Percentiles rank a stretch among this genome's conserved stretches.
Conservation (phyloP, 2,329 filamentous ascomycete genomes). For the Hypoxylon sp. region DNA sequence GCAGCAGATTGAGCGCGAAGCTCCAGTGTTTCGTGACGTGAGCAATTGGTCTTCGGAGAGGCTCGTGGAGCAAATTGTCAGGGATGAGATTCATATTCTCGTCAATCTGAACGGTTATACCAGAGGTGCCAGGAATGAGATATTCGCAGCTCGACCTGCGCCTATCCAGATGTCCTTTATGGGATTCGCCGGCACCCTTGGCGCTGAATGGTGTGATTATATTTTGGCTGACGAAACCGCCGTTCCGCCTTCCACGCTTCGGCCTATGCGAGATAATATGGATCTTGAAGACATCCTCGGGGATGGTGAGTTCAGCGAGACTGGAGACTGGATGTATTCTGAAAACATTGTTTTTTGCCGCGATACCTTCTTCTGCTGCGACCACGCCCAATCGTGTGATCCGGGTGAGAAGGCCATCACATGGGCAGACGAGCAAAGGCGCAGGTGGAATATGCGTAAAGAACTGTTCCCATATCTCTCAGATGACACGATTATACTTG, state of each 20-base stretch:
- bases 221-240: slow-evolving; percentile 91
- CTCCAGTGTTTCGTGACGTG: slow-evolving; percentile 90
- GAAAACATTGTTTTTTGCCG: slow-evolving; percentile 97
- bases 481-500: slow-evolving; percentile 90
- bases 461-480: slow-evolving; percentile 87
- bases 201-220: slow-evolving; percentile 99
- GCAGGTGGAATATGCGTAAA: slow-evolving; percentile 93
- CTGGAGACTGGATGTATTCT: slow-evolving; percentile 91
- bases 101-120: slow-evolving; percentile 99
- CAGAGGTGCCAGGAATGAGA: slow-evolving; percentile 94
- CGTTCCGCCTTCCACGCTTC: slow-evolving; percentile 84
- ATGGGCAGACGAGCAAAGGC: slow-evolving; percentile 87
- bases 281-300: slow-evolving; percentile 78
- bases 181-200: slow-evolving; percentile 96
- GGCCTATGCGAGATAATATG: slow-evolving; percentile 83
- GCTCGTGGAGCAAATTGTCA: slow-evolving; percentile 86
- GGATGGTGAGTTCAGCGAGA: slow-evolving; percentile 76
- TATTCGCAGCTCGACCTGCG: slow-evolving; percentile 94
- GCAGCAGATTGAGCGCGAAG: slow-evolving; percentile 92
- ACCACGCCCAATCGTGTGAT: slow-evolving; percentile 93
- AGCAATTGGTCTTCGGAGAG: slow-evolving; percentile 88
- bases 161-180: slow-evolving; percentile 99
- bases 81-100: slow-evolving; percentile 92
- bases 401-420: slow-evolving; percentile 74
- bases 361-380: slow-evolving; percentile 98